These are phyloP conservation scores for Herpetomonas samuelpessoai DNA, from an alignment of 208 protist species.

Conservation along the genomic window DNA sequence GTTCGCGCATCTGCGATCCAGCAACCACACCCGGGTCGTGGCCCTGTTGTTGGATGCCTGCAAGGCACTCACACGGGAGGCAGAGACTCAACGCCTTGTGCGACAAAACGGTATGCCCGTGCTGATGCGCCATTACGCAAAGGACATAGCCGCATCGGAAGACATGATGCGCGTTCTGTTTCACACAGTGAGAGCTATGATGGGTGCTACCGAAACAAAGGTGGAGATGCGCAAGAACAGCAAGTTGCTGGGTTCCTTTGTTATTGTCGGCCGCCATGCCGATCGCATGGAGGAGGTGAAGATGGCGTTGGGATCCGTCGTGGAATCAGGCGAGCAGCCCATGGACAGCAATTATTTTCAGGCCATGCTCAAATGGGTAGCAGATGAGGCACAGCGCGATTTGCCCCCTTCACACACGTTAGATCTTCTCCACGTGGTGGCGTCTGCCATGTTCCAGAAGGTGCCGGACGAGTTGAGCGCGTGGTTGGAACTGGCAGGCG, in stretches of 20 bases:
- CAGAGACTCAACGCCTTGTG: slow-evolving; percentile 25
- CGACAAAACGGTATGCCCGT: slow-evolving; percentile 4
- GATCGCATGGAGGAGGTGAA: too few species aligned
- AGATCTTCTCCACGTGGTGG: slow-evolving; percentile 35
- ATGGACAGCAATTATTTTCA: too few species aligned
- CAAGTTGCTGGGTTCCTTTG: too few species aligned
- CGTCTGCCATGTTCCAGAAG: slow-evolving; percentile 16
- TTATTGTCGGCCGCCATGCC: too few species aligned
- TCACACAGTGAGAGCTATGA: too few species aligned
- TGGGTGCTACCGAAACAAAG: too few species aligned
- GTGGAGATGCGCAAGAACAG: too few species aligned
- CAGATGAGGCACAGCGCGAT: too few species aligned
- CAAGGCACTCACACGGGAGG: slow-evolving; percentile 15
- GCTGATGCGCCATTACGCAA: slow-evolving; percentile 4
- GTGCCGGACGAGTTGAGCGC: slow-evolving; percentile 44
- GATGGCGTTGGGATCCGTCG: too few species aligned
- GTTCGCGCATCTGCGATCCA: not conserved
- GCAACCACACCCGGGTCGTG: slow-evolving; percentile 1
- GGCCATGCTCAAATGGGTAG: not conserved
- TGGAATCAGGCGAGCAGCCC: too few species aligned
- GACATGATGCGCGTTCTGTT: not conserved
- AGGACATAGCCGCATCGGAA: not conserved
- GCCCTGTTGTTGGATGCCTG: slow-evolving; percentile 26
- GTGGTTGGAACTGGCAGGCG: slow-evolving; percentile 60
- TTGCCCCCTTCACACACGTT: too few species aligned